Base-by-base conservation (phyloP, 345 rosid species). In the Eucalyptus albens region DNA sequence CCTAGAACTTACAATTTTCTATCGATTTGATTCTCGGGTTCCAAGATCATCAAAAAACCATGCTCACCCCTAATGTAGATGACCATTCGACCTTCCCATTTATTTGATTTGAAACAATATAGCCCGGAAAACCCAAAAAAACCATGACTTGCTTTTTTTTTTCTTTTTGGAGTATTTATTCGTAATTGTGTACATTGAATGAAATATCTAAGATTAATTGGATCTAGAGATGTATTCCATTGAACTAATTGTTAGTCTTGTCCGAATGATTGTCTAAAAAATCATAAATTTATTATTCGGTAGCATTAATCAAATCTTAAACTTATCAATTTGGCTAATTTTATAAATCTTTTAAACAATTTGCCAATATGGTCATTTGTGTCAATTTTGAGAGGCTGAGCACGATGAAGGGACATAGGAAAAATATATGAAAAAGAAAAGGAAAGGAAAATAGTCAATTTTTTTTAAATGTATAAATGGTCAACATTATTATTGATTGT, bases 401-500 rank as follows among this genome's bases (percentile, higher is more conserved):
- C 59, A 53, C 2, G 1, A 9, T 27, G 31, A 26, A 27, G 16
- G 31, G 26, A 60, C 6, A 12, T 60, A 60, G 15, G 31, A 60
- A 60, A 60, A 27, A 19, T 53, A 27, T 24, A 56, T 60, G 2
- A 60, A 26, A 60, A 60, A 26, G n/a, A 6, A 60, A 60, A 27
- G 13, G n/a, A 26, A 27, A 26, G 29, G 7, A 60, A 60, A 60
- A 60, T 60, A 56, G 26, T 9, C 12, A 42, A 5, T n/a, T n/a
- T n/a, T n/a, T 45, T 9, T 2, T 2, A 45, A 47, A 47, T 47
- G 49, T 11, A 3, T 47, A 51, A 60, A 60, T 11, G 8, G 15
- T 60, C 3, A 1, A 26, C 4, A 6, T 26, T 12, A 27, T 6
- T 27, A 60, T 60, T 26, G 2, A 60, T 60, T 0, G 14, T 11